Evolutionary conservation across 2,329 filamentous ascomycete genomes (phyloP), one percentile per base, ranked within the genome.

Genomic region (Metarhizium brunneum): DNA sequence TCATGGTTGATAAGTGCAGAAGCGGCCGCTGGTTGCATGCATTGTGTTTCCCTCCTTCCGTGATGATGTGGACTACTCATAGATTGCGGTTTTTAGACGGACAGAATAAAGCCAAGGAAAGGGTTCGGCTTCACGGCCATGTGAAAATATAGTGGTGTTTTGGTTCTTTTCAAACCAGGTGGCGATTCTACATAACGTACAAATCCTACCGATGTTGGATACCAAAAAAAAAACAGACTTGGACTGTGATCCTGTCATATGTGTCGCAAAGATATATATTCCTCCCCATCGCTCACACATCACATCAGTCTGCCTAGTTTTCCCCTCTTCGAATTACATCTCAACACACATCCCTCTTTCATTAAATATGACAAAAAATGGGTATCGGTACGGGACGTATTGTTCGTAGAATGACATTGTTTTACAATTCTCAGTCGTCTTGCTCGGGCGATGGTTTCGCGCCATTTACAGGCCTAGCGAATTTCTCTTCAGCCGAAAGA

Each of bases 401-500:
- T 48, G 20, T 48, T 48, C 45, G 18, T 30, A n/a, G 16, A 45
- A 25, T 20, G n/a, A 45, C 8, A 16, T 25, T 7, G 42, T 16
- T 48, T 16, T 6, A 30, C 10, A 14, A 48, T 30, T 42, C 13
- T 48, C 16, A 29, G 13, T 40, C 45, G 45, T 40, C 14, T 54
- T 18, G 16, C n/a, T 48, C 18, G 29, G 16, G 14, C n/a, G 32
- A 47, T 32, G 25, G 30, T 42, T 51, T 55, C 10, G 53, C 52
- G n/a, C 61, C 54, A 61, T 61, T 63, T 59, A 66, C 60, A 64
- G 64, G 61, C 65, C 71, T 66, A 71, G 54, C 56, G 57, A 60
- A 53, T 62, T 64, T 61, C 65, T 68, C 66, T 68, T 71, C 57
- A 68, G 65, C 61, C 69, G 62, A 57, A 71, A 60, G 45, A 67